Evolutionary conservation across 2,329 filamentous ascomycete genomes (phyloP).

Genomic region (Cytospora piceicola): DNA sequence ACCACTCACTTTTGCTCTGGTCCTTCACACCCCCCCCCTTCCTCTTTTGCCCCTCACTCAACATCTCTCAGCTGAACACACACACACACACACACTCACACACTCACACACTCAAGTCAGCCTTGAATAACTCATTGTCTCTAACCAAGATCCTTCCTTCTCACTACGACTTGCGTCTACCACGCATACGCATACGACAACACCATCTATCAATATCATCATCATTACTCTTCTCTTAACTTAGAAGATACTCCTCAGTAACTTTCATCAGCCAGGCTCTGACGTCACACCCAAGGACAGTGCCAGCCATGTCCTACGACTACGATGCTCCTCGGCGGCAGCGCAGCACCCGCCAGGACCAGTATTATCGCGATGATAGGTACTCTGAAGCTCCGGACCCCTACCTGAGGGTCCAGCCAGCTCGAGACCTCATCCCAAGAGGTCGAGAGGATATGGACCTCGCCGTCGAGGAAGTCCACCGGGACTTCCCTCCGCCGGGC

Average conservation of each 20-base stretch:
- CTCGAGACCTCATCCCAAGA: conserved; percentile 60
- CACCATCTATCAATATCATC: background rate
- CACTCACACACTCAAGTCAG: too few species aligned
- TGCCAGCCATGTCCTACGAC: conserved; percentile 54
- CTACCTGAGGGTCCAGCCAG: conserved; percentile 49
- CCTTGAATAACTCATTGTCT: conserved; percentile 16
- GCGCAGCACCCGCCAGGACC: conserved; percentile 47
- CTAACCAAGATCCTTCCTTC: conserved; percentile 4
- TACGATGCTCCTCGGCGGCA: conserved; percentile 54
- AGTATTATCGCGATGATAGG: conserved; percentile 59
- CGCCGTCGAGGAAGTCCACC: conserved; percentile 79
- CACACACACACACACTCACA: conserved; percentile 7
- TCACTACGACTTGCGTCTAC: conserved; percentile 8
- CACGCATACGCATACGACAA: background rate
- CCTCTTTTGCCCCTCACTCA: conserved; percentile 9
- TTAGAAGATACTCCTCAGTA: background rate
- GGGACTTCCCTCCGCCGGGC: conserved; percentile 80
- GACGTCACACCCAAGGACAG: conserved; percentile 27
- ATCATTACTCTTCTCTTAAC: background rate
- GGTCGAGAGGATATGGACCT: conserved; percentile 74
- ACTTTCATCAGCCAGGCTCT: conserved; percentile 17
- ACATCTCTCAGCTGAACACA: conserved; percentile 15
- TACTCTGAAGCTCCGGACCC: conserved; percentile 58
- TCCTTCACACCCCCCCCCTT: background rate
- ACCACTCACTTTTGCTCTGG: conserved; percentile 2